Base-by-base conservation (phyloP, 164 flowering plant genomes). In the Malania oleifera region DNA sequence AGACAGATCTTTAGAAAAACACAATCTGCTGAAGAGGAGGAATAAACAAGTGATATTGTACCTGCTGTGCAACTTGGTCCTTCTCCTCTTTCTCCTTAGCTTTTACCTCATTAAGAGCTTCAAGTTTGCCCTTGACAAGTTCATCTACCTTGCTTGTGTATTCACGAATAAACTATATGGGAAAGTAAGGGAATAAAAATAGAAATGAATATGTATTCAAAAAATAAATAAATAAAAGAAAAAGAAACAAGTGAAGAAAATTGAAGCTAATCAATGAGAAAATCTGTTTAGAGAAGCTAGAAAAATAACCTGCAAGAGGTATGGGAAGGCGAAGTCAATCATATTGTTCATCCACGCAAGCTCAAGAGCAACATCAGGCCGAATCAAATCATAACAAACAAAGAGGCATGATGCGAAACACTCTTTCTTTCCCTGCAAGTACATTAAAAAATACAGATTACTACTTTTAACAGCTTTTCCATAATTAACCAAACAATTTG, bases 331-430 rank as follows among this genome's bases (percentile, higher is more conserved):
- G 68, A 89, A 95, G 73, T 95, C 99, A 10, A 91, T 65, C 86
- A 95, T 91, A 55, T 87, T 89, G 77, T 95, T 87, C 73, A 82
- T 80, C 99, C 99, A 95, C 18, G 99, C 96, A 27, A 95, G 91
- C 58, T 95, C 99, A 67, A 95, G 85, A 19, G 83, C 99, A 63
- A 95, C 84, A 72, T 95, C 99, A n/a, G 91, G 73, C 27, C 96
- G 83, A 43, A 95, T 86, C 29, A 91, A 56, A 56, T 95, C 97
- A 54, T 91, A 95, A 66, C 99, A 95, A 53, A 85, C 95, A 61
- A 91, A 95, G 45, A 95, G 86, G 73, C 99, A 89, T 0, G 99
- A 74, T 7, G 96, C 95, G 74, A 91, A 95, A 75, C 96, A 95
- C 65, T 95, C 99, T 71, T 91, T 95, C 87, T 95, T 95, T 54